A percentile compares a stretch with the other conserved stretches of the same genome.
Evolutionary conservation across 2,329 filamentous ascomycete species (phyloP).

Genomic region (Neoscytalidium dimidiatum): DNA sequence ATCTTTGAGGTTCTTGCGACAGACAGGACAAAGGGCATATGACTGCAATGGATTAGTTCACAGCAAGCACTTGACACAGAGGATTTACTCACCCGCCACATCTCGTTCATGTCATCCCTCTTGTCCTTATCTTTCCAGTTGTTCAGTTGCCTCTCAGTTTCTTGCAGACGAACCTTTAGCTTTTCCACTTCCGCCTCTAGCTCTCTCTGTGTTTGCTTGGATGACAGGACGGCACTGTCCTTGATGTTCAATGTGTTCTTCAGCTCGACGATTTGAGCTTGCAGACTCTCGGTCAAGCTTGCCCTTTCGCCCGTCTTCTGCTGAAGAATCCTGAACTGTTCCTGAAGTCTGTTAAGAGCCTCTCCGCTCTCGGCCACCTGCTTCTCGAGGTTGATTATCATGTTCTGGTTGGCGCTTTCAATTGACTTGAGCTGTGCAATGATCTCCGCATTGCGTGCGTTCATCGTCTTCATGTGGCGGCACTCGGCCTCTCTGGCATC

Average conservation of each 20-base stretch:
- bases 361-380: conserved; percentile 83
- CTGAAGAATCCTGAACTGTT: conserved; percentile 76
- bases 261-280: conserved; percentile 75
- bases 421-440: conserved; percentile 91
- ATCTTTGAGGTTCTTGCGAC: conserved; percentile 91
- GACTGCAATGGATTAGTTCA: conserved; percentile 2
- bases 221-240: conserved; percentile 67
- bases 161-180: conserved; percentile 73
- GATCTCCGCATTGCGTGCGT: conserved; percentile 88
- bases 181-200: conserved; percentile 75
- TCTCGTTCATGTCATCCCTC: conserved; percentile 20
- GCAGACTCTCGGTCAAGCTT: conserved; percentile 70
- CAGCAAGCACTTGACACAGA: background rate
- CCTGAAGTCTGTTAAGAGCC: conserved; percentile 68
- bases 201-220: conserved; percentile 62
- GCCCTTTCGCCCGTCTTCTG: conserved; percentile 68
- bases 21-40: conserved; percentile 78
- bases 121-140: conserved; percentile 73
- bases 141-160: conserved; percentile 80
- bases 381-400: conserved; percentile 86
- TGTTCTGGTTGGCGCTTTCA: conserved; percentile 72
- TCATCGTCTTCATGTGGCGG: conserved; percentile 75
- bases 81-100: conserved; percentile 52
- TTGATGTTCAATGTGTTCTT: conserved; percentile 74
- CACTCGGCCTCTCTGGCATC: conserved; percentile 83